Base-by-base conservation (phyloP, 768 basidiomycete genomes). In the Rhodotorula kratochvilovae region DNA sequence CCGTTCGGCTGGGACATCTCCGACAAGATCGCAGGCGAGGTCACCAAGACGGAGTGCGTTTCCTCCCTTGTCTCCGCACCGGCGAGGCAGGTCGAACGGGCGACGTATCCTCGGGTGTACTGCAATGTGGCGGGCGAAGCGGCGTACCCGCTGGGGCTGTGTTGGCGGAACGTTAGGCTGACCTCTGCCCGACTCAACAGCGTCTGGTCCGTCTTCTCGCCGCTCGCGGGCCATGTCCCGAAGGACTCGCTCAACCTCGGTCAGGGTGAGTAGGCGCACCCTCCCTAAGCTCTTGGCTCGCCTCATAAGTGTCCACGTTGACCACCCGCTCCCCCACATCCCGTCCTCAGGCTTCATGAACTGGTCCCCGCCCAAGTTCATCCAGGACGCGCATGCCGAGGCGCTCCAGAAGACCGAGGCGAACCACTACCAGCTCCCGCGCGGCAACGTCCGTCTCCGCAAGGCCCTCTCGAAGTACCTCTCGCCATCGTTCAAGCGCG, bases 231-330 rank as follows among this genome's bases (percentile, higher is more conserved):
- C 19, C 66, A 59, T 10, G 71, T 98, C 73, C 95, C 95, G 1
- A 73, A 86, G 17, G 91, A 97, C 79, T 92, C 91, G 74, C 90
- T 99, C 79, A 99, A 99, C 81, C 88, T 99, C 55, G 95, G 95
- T 8, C 95, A 87, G 74, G 81, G 71, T 63, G 78, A 11, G 79
- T 80, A 75, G n/a, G 58, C 61, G 10, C 13, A 31, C n/a, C n/a
- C 25, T 15, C 5, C 25, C 23, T 27, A 62, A 10, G 19, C 45
- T 39, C 13, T 39, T 39, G 13, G 39, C 39, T 16, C 7, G 43
- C 46, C 31, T 10, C n/a, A 31, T 29, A 5, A 27, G 13, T 3
- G 35, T 46, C 33, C 4, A n/a, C 21, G 27, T 21, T 50, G 48
- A 27, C 27, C 21, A 27, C 10, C 31, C 45, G 43, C 45, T 7